Conservation (phyloP, 257 asterid genomes). For the Nicotiana benthamiana region DNA sequence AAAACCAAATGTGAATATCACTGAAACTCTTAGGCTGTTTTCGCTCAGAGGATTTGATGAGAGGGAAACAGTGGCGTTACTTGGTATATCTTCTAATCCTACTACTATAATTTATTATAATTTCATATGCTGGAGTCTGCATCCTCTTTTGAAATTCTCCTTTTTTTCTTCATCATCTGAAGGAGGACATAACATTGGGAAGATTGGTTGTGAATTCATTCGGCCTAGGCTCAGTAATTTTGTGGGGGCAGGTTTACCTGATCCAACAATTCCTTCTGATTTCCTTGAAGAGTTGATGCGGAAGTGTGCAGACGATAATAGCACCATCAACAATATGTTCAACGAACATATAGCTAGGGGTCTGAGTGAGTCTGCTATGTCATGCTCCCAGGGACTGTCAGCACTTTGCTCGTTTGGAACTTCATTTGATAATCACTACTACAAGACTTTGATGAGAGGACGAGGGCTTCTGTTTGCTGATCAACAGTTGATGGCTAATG, state of each 20-base stretch:
- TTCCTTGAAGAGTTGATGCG: constrained; percentile 10
- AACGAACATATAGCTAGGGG: background rate
- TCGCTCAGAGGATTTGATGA: constrained; percentile 22
- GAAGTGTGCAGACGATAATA: constrained; percentile 6
- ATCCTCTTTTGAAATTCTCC: background rate
- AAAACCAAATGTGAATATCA: constrained; percentile 17
- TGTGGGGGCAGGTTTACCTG: background rate
- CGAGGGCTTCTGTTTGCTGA: constrained; percentile 10
- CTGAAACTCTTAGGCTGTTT: constrained; percentile 20
- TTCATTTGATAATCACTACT: constrained; percentile 20
- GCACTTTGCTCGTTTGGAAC: background rate
- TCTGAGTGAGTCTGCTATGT: background rate
- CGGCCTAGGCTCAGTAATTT: constrained; percentile 11
- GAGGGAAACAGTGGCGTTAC: constrained; percentile 28
- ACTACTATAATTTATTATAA: background rate
- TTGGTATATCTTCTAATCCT: constrained; percentile 12
- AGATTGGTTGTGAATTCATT: constrained; percentile 20
- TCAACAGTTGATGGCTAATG: constrained; percentile 10
- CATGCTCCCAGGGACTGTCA: background rate
- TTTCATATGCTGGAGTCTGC: background rate
- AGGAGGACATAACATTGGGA: constrained; percentile 30
- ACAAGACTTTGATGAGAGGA: background rate
- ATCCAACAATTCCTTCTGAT: constrained; percentile 6
- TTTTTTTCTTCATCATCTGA: background rate
- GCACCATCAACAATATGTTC: background rate